A percentile compares a stretch with the other conserved stretches of the same genome.
These are phyloP conservation scores for Logfia minima DNA, from an alignment of 129 eudicot species.

Conservation along the genomic window DNA sequence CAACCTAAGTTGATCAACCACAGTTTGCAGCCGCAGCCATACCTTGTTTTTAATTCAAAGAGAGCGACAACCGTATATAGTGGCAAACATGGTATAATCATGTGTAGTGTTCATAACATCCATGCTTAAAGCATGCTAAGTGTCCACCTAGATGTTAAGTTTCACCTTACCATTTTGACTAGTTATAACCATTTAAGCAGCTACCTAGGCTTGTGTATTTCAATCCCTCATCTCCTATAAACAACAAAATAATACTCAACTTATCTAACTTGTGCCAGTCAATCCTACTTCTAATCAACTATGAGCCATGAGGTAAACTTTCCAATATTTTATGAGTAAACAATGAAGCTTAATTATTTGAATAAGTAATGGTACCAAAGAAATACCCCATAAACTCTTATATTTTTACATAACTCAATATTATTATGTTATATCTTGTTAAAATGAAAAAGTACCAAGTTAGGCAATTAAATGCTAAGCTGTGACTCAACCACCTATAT, in stretches of 20 bases:
- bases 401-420: not conserved
- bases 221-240: not conserved
- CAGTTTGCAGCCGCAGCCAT: not conserved
- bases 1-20: not conserved
- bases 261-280: not conserved
- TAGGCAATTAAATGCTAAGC: not conserved
- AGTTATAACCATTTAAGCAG: not conserved
- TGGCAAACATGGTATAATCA: not conserved
- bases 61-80: not conserved
- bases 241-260: not conserved
- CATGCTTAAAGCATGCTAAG: not conserved
- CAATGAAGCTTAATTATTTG: not conserved
- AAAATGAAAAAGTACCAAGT: not conserved
- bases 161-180: not conserved
- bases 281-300: not conserved
- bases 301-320: not conserved
- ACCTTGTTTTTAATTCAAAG: not conserved
- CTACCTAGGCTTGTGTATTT: not conserved
- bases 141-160: not conserved
- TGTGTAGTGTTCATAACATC: not conserved
- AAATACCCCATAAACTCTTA: no score
- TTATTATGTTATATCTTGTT: not conserved
- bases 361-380: not conserved
- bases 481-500: not conserved
- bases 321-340: not conserved